Conservation (phyloP, 2,329 filamentous ascomycete genomes). For the Elsinoe perseae region DNA sequence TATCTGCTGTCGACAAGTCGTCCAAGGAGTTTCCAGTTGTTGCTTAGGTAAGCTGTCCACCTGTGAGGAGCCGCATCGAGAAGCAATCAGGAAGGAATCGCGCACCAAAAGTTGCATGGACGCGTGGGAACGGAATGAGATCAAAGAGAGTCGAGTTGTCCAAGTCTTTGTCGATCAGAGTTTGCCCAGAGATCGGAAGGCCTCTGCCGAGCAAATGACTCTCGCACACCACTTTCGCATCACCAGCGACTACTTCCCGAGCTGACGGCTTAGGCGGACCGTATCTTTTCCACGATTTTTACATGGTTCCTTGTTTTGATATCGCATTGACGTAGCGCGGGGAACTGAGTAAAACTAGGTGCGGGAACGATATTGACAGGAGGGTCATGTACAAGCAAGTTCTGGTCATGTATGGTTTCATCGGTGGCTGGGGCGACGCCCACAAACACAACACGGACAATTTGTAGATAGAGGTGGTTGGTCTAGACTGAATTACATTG, state of each 20-base stretch:
- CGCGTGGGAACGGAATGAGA: neutral
- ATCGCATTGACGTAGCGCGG: constrained; percentile 7
- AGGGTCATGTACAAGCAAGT: neutral
- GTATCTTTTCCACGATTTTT: constrained; percentile 4
- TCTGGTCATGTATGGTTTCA: constrained; percentile 9
- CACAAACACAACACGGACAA: neutral
- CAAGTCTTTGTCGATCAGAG: constrained; percentile 2
- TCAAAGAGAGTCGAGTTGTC: neutral
- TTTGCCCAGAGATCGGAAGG: constrained; percentile 13
- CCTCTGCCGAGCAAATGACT: constrained; percentile 5
- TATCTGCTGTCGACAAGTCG: neutral
- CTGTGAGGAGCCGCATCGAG: neutral
- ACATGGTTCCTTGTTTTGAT: constrained; percentile 7
- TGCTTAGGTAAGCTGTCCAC: neutral
- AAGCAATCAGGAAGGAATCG: neutral
- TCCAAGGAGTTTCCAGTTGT: no score
- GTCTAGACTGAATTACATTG: neutral
- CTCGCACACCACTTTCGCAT: neutral
- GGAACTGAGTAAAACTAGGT: neutral
- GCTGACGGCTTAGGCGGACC: constrained; percentile 4
- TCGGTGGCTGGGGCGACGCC: constrained; percentile 10
- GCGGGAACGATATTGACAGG: neutral
- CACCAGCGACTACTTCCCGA: neutral
- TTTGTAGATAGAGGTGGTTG: constrained; percentile 9
- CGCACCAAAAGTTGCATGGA: neutral